phyloP scores from a whole-genome alignment of 1,139 yeast genomes.

The Candida neerlandica region DNA sequence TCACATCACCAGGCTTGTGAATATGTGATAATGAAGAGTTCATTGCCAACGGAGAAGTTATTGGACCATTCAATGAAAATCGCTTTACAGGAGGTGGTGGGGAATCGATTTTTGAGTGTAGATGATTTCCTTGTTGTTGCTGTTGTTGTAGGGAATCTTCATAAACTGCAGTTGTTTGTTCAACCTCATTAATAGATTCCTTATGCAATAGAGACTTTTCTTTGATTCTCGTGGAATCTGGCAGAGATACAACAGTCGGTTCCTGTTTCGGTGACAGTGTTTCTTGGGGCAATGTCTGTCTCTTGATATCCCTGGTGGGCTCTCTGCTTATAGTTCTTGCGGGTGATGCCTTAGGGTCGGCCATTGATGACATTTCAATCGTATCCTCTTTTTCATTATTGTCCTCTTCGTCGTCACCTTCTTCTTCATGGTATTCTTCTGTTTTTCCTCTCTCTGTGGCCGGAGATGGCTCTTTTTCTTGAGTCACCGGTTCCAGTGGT shows the following conservation, averaged over 20 bases:
- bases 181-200: neutral
- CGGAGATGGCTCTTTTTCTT: neutral
- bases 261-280: neutral
- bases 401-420: no score
- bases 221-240: no score
- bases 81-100: neutral
- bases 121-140: no score
- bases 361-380: neutral
- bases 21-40: conserved; percentile 11
- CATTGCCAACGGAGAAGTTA: conserved; percentile 17
- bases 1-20: neutral
- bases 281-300: neutral
- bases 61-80: conserved; percentile 4
- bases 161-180: neutral
- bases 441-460: neutral
- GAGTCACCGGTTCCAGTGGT: neutral
- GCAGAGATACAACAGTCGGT: no score
- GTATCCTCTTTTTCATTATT: neutral
- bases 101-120: neutral
- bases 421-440: neutral
- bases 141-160: neutral
- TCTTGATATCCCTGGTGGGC: neutral
- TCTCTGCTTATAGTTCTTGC: conserved; percentile 1
- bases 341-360: neutral
- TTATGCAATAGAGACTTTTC: neutral